phyloP scores from a whole-genome alignment of 495 filamentous ascomycete species.

The Podospora didyma region DNA sequence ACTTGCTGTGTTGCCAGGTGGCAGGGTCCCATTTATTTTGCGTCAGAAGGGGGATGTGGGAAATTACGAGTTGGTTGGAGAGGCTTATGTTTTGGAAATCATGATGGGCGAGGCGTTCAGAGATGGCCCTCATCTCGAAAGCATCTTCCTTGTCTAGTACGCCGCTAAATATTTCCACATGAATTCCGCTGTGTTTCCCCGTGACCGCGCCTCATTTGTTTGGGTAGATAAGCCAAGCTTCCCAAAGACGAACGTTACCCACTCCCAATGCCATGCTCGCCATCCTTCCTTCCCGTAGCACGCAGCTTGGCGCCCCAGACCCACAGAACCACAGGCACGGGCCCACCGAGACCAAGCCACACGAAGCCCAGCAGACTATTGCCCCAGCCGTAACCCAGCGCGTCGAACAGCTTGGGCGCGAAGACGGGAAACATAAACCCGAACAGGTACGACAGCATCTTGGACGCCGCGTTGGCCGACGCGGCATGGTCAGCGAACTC shows the following conservation, averaged over 20 bases:
- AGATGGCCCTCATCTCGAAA: no score
- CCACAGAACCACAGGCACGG: slow-evolving; percentile 1
- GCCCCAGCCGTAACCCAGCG: slow-evolving; percentile 48
- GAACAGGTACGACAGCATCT: slow-evolving; percentile 18
- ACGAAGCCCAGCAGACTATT: slow-evolving; percentile 48
- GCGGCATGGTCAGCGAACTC: slow-evolving; percentile 20
- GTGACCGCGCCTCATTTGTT: no score
- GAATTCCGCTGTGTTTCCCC: no score
- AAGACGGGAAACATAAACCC: slow-evolving; percentile 51
- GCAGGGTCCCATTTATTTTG: no score
- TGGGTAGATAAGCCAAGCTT: no score
- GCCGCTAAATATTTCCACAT: no score
- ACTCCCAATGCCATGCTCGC: background rate
- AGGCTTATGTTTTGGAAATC: no score
- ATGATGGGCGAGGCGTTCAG: no score
- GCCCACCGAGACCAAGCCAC: slow-evolving; percentile 11
- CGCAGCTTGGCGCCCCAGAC: slow-evolving; percentile 2
- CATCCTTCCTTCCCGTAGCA: background rate
- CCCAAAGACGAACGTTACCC: background rate
- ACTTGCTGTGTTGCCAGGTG: no score
- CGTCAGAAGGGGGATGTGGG: no score
- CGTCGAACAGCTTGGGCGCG: slow-evolving; percentile 44
- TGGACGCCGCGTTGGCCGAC: slow-evolving; percentile 16
- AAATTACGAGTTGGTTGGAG: no score
- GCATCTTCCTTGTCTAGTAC: no score